phyloP scores from a whole-genome alignment of 805 yeast genomes.

The Metschnikowia arizonensis region DNA sequence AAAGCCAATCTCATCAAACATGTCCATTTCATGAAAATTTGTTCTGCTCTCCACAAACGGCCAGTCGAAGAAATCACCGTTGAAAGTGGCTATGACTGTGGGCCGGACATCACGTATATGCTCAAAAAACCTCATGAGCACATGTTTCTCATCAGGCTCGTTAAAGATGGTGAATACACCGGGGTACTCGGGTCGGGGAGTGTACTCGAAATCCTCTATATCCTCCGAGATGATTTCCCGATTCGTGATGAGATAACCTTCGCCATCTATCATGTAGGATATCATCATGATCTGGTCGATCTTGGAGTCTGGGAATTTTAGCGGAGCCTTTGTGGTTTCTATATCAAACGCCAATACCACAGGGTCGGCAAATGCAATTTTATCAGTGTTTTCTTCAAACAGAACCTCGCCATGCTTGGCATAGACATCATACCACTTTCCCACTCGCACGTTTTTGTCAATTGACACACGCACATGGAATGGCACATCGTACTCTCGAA shows the following conservation, averaged over 20 bases:
- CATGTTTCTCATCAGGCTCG: constrained; percentile 76
- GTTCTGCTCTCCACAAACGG: constrained; percentile 94
- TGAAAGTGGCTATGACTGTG: constrained; percentile 95
- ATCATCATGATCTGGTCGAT: constrained; percentile 97
- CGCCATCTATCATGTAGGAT: constrained; percentile 98
- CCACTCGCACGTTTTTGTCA: constrained; percentile 80
- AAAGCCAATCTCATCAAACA: constrained; percentile 93
- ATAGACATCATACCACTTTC: constrained; percentile 89
- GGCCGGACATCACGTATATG: constrained; percentile 87
- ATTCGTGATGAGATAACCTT: constrained; percentile 89
- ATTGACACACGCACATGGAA: constrained; percentile 95
- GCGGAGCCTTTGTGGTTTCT: constrained; percentile 94
- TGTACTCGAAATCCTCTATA: constrained; percentile 94
- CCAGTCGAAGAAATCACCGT: constrained; percentile 99
- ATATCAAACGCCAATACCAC: constrained; percentile 96
- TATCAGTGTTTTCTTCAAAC: constrained; percentile 59
- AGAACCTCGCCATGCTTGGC: constrained; percentile 54
- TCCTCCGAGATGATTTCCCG: constrained; percentile 92
- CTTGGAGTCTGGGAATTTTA: constrained; percentile 90
- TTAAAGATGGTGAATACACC: constrained; percentile 88
- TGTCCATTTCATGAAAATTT: constrained; percentile 72
- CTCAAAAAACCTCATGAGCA: constrained; percentile 75
- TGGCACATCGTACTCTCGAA: constrained; percentile 94
- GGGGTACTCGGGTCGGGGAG: constrained; percentile 94
- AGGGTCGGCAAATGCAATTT: constrained; percentile 94